Percentiles rank a stretch among this genome's conserved stretches.
Evolutionary conservation across 495 filamentous ascomycete genomes (phyloP).

Genomic region (Rusavskia elegans): DNA sequence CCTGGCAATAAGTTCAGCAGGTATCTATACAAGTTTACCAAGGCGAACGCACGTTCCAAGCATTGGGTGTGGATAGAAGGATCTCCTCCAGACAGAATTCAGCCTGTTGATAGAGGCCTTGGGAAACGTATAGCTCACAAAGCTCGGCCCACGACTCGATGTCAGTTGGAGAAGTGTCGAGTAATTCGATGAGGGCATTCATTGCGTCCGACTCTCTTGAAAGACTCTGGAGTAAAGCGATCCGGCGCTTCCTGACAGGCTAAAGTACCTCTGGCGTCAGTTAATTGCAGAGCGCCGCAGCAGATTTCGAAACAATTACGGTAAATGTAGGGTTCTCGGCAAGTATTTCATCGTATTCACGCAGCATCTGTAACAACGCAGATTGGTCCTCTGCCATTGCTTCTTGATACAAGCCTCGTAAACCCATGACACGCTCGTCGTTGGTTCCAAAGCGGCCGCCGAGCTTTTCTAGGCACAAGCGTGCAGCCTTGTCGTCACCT

Average conservation of each 20-base stretch:
- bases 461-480: constrained; percentile 54
- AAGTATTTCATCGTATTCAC: constrained; percentile 62
- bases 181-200: constrained; percentile 50
- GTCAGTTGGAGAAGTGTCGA: constrained; percentile 78
- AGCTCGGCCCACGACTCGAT: constrained; percentile 91
- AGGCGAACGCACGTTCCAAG: constrained; percentile 66
- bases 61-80: constrained; percentile 72
- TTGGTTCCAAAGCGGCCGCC: constrained; percentile 61
- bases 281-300: not conserved
- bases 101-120: constrained; percentile 64
- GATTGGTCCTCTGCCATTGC: constrained; percentile 51
- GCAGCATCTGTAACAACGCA: constrained; percentile 49
- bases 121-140: constrained; percentile 63
- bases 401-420: constrained; percentile 73
- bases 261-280: constrained; percentile 18
- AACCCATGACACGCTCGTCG: constrained; percentile 70
- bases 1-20: constrained; percentile 24
- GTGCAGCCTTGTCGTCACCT: constrained; percentile 65
- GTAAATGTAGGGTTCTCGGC: constrained; percentile 64
- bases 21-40: not conserved
- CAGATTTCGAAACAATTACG: constrained; percentile 24
- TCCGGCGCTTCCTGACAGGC: constrained; percentile 75
- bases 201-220: constrained; percentile 55
- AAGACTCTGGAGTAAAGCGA: constrained; percentile 63
- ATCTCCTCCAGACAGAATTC: constrained; percentile 86